These are phyloP conservation scores for Hyphodiscus sp. DNA, from an alignment of 2,329 filamentous ascomycete genomes.

Conservation along the genomic window DNA sequence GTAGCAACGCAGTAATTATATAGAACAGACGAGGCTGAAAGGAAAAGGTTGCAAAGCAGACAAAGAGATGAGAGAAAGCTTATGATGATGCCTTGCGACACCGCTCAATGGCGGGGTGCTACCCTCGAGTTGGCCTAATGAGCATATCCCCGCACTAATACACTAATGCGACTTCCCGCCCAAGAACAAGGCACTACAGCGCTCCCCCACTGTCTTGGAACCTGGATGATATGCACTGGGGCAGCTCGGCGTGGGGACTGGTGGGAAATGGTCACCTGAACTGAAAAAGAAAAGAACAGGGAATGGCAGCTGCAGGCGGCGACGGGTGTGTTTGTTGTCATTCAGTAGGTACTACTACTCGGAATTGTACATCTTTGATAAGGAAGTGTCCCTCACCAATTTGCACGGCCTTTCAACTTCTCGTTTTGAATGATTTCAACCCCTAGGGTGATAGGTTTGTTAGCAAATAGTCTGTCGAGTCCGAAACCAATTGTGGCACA, in stretches of 20 bases:
- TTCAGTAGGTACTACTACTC: neutral
- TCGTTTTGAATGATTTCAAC: conserved; percentile 76
- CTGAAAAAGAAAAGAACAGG: neutral
- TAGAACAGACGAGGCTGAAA: neutral
- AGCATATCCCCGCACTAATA: conserved; percentile 9
- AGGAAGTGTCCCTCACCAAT: conserved; percentile 15
- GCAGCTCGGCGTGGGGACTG: neutral
- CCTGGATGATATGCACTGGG: neutral
- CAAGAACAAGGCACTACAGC: neutral
- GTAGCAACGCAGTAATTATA: neutral
- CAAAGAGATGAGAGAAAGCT: neutral
- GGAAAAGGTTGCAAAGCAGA: neutral
- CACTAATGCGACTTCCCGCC: conserved; percentile 1
- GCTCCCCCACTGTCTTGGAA: conserved; percentile 17
- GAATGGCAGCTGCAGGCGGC: neutral
- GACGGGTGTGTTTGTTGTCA: neutral
- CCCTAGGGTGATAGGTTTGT: conserved; percentile 28
- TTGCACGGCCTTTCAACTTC: conserved; percentile 40
- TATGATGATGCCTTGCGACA: neutral
- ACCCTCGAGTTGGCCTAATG: neutral
- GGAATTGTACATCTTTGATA: neutral
- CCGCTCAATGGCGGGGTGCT: conserved; percentile 7
- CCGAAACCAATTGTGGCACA: no score
- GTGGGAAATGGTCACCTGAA: neutral
- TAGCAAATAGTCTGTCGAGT: neutral